Evolutionary conservation across 2,329 filamentous ascomycete species (phyloP).

Genomic region (Beauveria varroae): DNA sequence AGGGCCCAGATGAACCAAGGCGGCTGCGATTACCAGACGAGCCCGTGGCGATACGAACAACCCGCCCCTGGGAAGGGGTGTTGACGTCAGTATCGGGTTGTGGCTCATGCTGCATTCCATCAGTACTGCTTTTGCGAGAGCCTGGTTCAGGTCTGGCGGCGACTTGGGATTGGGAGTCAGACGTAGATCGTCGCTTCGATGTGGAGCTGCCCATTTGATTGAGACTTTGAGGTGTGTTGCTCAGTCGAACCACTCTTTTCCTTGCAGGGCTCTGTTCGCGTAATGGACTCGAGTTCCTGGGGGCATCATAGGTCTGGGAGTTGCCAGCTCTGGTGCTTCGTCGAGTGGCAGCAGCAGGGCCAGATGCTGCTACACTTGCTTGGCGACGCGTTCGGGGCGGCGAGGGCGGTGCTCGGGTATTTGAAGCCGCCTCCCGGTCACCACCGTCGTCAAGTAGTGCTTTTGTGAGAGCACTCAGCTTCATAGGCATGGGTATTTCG

Average conservation of each 20-base stretch:
- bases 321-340: conserved; percentile 42
- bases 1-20: conserved; percentile 28
- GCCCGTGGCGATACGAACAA: conserved; percentile 47
- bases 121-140: conserved; percentile 33
- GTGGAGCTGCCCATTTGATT: conserved; percentile 29
- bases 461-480: conserved; percentile 87
- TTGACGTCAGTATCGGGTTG: conserved; percentile 36
- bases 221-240: conserved; percentile 40
- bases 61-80: conserved; percentile 45
- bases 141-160: conserved; percentile 22
- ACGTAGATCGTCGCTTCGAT: conserved; percentile 42
- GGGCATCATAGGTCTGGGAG: conserved; percentile 32
- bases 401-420: conserved; percentile 31
- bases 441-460: conserved; percentile 65
- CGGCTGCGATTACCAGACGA: conserved; percentile 40
- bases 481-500: conserved; percentile 85
- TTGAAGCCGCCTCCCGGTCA: conserved; percentile 39
- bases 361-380: conserved; percentile 37
- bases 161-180: conserved; percentile 9
- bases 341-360: conserved; percentile 35
- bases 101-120: conserved; percentile 34
- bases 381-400: conserved; percentile 43
- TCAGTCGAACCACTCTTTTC: conserved; percentile 51
- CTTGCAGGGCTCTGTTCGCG: conserved; percentile 45
- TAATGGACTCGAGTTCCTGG: conserved; percentile 38